Base-by-base conservation (phyloP, 805 yeast species). In the Lachancea sp. region DNA sequence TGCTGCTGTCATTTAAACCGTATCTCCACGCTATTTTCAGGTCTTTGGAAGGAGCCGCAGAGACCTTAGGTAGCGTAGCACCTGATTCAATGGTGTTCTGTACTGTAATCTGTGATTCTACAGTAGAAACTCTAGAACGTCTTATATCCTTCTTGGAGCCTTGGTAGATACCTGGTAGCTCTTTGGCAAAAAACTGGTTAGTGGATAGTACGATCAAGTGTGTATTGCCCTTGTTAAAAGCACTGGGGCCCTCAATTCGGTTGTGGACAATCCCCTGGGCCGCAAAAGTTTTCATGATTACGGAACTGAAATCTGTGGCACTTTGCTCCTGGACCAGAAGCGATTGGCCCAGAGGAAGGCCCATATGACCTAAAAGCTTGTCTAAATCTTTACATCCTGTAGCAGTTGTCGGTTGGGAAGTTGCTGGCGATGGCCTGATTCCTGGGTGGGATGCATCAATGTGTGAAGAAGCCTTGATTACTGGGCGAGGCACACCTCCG, bases 1-100 rank as follows among this genome's bases (percentile, higher is more conserved):
- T 39, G 2, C 30, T 26, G 32, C 61, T 64, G 36, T 67, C 66
- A 18, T 67, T 68, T 40, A 69, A 63, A 0, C 90, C 92, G 55
- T 89, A 89, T 53, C 97, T 74, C 97, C 97, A 89, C 1, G 97
- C 97, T 50, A 89, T 89, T 56, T 80, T 84, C 71, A 89, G 66
- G 48, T 81, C 85, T 5, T 64, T 46, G 34, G 49, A 46, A 41
- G 59, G 50, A 32, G n/a, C 12, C 19, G 21, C 17, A 16, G 45
- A 26, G 20, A 52, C 45, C 41, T 48, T 45, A 20, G 17, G 17
- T 19, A 28, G 18, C 9, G 30, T 13, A 18, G 18, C 15, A 16
- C 30, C 24, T 15, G 24, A 20, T 24, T 72, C 74, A 2, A 76
- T 61, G 52, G 82, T 55, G 54, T 84, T 84, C 22, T 80, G 75